phyloP scores from a whole-genome alignment of 2,329 filamentous ascomycete species.

The Chaetomium olivaceum region DNA sequence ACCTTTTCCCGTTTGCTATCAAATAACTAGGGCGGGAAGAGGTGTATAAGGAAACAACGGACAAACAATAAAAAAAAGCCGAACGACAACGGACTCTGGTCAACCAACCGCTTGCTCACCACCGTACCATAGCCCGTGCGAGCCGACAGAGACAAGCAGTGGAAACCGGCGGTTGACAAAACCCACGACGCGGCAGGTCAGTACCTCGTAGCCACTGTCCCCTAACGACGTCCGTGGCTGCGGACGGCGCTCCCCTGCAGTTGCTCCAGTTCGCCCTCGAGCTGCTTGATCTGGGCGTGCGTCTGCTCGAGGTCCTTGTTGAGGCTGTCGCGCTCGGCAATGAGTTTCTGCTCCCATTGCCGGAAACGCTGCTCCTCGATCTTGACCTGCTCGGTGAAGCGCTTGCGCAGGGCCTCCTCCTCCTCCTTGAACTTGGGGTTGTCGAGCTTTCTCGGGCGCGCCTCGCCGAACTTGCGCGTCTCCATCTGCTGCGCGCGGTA shows the following conservation, averaged over 20 bases:
- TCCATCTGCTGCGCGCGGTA: conserved; percentile 99
- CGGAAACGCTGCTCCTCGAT: conserved; percentile 99
- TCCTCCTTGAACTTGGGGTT: conserved; percentile 99
- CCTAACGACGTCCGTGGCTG: conserved; percentile 87
- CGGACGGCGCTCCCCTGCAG: conserved; percentile 90
- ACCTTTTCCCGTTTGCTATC: conserved; percentile 19
- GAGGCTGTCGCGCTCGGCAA: conserved; percentile 94
- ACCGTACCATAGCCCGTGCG: not conserved
- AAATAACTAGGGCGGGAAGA: conserved; percentile 11
- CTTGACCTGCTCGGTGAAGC: conserved; percentile 99
- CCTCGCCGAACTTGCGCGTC: conserved; percentile 98
- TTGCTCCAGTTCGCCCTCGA: conserved; percentile 88
- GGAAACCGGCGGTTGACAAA: conserved; percentile 5
- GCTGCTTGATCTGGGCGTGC: conserved; percentile 88
- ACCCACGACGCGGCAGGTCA: conserved; percentile 7
- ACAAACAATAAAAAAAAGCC: conserved; percentile 30
- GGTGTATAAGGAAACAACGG: conserved; percentile 4
- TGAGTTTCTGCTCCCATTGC: conserved; percentile 99
- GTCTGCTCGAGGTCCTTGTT: conserved; percentile 99
- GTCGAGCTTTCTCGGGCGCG: conserved; percentile 93
- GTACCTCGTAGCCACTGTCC: conserved; percentile 11
- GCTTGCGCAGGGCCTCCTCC: conserved; percentile 96
- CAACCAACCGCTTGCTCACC: not conserved
- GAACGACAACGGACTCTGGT: not conserved
- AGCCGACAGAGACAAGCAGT: not conserved